Conservation (phyloP, 2,329 filamentous ascomycete genomes). For the Didymella lethalis region DNA sequence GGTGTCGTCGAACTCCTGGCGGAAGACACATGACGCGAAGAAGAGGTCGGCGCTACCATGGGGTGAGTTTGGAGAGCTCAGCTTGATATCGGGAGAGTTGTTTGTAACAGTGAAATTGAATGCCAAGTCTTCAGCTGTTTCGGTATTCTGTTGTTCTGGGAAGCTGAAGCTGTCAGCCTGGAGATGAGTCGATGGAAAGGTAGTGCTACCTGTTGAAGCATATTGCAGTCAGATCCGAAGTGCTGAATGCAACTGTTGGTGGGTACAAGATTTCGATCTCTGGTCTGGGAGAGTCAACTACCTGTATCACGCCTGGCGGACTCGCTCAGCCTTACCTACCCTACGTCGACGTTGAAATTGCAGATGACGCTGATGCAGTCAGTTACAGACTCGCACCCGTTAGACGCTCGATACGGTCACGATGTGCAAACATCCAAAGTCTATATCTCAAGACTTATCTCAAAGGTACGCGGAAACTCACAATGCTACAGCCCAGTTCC, state of each 20-base stretch:
- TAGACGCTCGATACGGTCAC: background rate
- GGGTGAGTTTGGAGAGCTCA: constrained; percentile 50
- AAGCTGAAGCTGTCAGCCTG: constrained; percentile 38
- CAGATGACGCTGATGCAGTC: constrained; percentile 48
- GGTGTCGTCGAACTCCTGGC: constrained; percentile 51
- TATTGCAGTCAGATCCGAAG: constrained; percentile 51
- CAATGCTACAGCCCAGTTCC: constrained; percentile 54
- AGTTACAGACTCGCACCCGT: constrained; percentile 10
- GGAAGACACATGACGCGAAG: constrained; percentile 51
- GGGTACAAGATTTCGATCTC: constrained; percentile 55
- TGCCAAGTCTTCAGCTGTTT: constrained; percentile 49
- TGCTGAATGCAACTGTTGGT: constrained; percentile 49
- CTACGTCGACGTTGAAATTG: constrained; percentile 56
- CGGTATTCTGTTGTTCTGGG: constrained; percentile 53
- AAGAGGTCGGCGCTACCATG: constrained; percentile 50
- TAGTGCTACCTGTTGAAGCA: constrained; percentile 52
- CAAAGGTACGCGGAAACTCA: constrained; percentile 28
- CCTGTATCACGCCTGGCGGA: constrained; percentile 13
- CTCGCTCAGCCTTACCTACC: constrained; percentile 35
- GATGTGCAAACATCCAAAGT: background rate
- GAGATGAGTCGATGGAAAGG: background rate
- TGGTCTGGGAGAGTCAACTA: constrained; percentile 38
- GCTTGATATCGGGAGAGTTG: constrained; percentile 65
- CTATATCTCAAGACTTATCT: background rate
- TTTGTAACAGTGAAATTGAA: constrained; percentile 54